A percentile compares a stretch with the other conserved stretches of the same genome.
Conservation (phyloP, 179 eudicot genomes). For the Beta macrorhiza region DNA sequence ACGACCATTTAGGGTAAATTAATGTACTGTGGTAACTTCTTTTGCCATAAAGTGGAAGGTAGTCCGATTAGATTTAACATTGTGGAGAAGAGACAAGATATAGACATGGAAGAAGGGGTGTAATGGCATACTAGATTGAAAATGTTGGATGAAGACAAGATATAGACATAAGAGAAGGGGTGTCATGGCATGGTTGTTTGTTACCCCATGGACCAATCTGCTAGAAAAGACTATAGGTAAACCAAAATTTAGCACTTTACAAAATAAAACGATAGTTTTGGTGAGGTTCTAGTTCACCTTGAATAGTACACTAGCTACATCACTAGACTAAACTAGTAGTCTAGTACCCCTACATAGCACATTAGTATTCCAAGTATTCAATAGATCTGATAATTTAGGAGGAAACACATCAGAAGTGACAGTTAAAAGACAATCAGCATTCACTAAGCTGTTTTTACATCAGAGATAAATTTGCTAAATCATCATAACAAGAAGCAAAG, state of each 20-base stretch:
- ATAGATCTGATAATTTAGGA: neutral
- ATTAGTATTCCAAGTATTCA: neutral
- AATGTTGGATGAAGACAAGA: conserved; percentile 14
- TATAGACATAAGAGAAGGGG: conserved; percentile 11
- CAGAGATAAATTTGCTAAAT: neutral
- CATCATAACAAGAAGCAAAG: neutral
- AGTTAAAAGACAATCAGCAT: neutral
- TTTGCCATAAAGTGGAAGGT: neutral
- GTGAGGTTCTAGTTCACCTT: conserved; percentile 15
- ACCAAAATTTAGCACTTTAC: neutral
- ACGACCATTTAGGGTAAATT: neutral
- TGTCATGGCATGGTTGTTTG: conserved; percentile 15
- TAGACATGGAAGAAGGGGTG: neutral
- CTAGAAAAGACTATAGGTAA: conserved; percentile 11
- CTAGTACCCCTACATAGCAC: neutral
- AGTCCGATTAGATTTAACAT: conserved; percentile 1
- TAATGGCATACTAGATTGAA: neutral
- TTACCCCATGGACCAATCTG: conserved; percentile 11
- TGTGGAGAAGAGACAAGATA: conserved; percentile 6
- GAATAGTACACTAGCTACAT: conserved; percentile 11
- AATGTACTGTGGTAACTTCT: conserved; percentile 7
- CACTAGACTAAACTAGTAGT: conserved; percentile 10
- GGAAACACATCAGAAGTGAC: conserved; percentile 3
- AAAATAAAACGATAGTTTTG: neutral
- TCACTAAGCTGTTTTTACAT: conserved; percentile 2